phyloP scores from a whole-genome alignment of 345 rosid genomes.

The Crucihimalaya himalaica region DNA sequence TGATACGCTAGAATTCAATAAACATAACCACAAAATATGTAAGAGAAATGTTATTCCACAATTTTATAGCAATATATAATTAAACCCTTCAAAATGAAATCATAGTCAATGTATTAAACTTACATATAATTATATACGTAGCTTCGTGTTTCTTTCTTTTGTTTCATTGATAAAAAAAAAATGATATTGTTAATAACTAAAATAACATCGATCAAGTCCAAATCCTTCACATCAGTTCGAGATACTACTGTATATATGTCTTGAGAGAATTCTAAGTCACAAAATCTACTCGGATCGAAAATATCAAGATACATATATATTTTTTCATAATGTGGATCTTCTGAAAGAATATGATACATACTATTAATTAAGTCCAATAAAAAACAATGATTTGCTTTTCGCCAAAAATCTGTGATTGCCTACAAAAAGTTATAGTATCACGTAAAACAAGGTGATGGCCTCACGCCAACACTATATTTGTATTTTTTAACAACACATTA shows the following conservation, averaged over 20 bases:
- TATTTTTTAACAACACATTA: no score
- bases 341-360: neutral
- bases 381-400: neutral
- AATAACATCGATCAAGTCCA: neutral
- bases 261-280: neutral
- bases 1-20: neutral
- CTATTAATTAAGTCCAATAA: neutral
- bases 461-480: no score
- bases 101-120: neutral
- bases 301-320: neutral
- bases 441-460: neutral
- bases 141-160: neutral
- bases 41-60: neutral
- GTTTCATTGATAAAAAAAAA: neutral
- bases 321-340: neutral
- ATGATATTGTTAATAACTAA: neutral
- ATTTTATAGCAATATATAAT: no score
- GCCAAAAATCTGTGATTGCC: neutral
- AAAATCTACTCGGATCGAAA: neutral
- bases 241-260: neutral
- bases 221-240: neutral
- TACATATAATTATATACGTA: no score
- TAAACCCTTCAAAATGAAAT: no score
- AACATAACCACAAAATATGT: neutral
- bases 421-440: neutral